phyloP scores from a whole-genome alignment of 1,139 yeast genomes.

The Yamadazyma blattariae region DNA sequence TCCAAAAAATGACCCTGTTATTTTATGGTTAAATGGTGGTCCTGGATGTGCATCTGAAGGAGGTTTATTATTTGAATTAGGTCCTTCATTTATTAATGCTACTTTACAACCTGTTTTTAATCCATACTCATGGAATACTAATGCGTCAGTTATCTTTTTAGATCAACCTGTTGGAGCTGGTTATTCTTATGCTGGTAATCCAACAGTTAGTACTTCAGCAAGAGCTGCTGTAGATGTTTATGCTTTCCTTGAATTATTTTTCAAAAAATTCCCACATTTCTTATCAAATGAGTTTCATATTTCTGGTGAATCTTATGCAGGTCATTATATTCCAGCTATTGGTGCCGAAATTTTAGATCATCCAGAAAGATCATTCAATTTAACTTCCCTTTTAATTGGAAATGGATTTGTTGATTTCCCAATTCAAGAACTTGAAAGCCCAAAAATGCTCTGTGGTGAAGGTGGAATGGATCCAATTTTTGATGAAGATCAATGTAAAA shows the following conservation, averaged over 20 bases:
- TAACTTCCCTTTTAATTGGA: conserved; percentile 68
- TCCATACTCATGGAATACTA: conserved; percentile 78
- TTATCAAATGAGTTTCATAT: conserved; percentile 58
- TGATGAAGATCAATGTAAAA: conserved; percentile 67
- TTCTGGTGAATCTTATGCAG: conserved; percentile 83
- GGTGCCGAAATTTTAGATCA: conserved; percentile 65
- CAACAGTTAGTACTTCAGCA: conserved; percentile 54
- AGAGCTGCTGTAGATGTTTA: conserved; percentile 73
- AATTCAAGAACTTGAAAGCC: conserved; percentile 52
- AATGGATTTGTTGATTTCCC: conserved; percentile 83
- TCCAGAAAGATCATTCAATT: conserved; percentile 58
- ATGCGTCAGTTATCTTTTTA: conserved; percentile 81
- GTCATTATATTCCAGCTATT: conserved; percentile 75
- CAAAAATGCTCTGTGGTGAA: conserved; percentile 76
- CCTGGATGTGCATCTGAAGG: conserved; percentile 53
- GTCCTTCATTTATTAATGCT: conserved; percentile 67
- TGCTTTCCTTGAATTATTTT: conserved; percentile 68
- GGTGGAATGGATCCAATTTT: conserved; percentile 80
- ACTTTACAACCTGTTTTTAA: conserved; percentile 65
- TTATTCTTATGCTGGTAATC: conserved; percentile 54
- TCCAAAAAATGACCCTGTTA: conserved; percentile 75
- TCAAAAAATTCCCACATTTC: conserved; percentile 63
- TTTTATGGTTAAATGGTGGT: conserved; percentile 52
- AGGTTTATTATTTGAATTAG: conserved; percentile 82
- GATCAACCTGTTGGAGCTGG: conserved; percentile 93